Percentiles rank a stretch among this genome's conserved stretches.
These are phyloP conservation scores for Lophiostoma macrostomum DNA, from an alignment of 495 filamentous ascomycete species.

Conservation along the genomic window DNA sequence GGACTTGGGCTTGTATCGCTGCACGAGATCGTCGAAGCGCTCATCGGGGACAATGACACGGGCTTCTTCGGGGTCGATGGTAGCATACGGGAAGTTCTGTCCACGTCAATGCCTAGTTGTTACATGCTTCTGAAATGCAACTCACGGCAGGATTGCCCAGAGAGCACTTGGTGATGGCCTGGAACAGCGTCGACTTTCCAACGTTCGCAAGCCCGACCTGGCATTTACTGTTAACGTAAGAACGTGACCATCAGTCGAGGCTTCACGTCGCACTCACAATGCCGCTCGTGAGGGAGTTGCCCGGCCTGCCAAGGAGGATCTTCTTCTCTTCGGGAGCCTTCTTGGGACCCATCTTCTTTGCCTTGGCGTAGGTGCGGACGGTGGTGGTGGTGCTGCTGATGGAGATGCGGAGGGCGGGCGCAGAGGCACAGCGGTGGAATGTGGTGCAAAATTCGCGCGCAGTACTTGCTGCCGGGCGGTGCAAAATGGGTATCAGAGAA, in stretches of 20 bases:
- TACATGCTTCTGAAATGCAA: slow-evolving; percentile 12
- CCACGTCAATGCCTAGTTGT: slow-evolving; percentile 16
- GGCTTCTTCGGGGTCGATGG: slow-evolving; percentile 97
- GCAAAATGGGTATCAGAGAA: slow-evolving; percentile 53
- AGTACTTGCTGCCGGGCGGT: slow-evolving; percentile 60
- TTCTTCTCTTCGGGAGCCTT: slow-evolving; percentile 69
- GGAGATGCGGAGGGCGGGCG: slow-evolving; percentile 30
- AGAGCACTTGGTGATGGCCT: slow-evolving; percentile 96
- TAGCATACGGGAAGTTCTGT: slow-evolving; percentile 97
- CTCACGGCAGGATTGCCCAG: slow-evolving; percentile 94
- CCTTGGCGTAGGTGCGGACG: slow-evolving; percentile 38
- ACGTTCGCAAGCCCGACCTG: slow-evolving; percentile 99
- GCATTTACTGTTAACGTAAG: slow-evolving; percentile 36
- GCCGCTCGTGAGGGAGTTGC: slow-evolving; percentile 98
- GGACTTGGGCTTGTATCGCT: slow-evolving; percentile 97
- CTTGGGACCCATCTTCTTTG: slow-evolving; percentile 71
- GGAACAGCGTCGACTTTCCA: slow-evolving; percentile 98
- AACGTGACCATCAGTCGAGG: slow-evolving; percentile 19
- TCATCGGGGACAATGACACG: slow-evolving; percentile 96
- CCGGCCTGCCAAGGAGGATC: slow-evolving; percentile 85
- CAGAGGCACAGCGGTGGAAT: slow-evolving; percentile 14
- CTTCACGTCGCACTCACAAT: slow-evolving; percentile 76
- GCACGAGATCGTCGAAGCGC: slow-evolving; percentile 90
- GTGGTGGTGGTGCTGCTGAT: slow-evolving; percentile 23
- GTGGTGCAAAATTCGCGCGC: slow-evolving; percentile 39